Evolutionary conservation across 345 rosid genomes (phyloP).

Genomic region (Carallia brachiata): DNA sequence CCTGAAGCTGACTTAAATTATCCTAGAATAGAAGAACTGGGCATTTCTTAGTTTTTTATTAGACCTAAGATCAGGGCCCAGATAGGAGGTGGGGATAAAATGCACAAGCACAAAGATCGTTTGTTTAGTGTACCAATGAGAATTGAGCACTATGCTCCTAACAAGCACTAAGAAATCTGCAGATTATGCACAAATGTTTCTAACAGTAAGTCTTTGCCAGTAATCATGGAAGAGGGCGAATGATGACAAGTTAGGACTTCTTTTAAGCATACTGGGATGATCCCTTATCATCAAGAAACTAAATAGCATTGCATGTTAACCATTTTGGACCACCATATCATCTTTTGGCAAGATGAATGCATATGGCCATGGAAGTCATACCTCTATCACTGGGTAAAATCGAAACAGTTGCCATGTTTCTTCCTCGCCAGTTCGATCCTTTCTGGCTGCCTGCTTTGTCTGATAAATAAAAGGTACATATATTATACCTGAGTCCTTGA

Average conservation of each 20-base stretch:
- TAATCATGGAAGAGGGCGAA: neutral
- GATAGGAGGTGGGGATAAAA: too few species aligned
- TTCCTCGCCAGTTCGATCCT: conserved; percentile 84
- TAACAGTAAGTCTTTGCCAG: neutral
- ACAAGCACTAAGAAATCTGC: neutral
- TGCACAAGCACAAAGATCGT: too few species aligned
- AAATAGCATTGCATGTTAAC: neutral
- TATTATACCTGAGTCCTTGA: conserved; percentile 3
- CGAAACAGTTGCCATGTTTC: conserved; percentile 88
- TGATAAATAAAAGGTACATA: conserved; percentile 29
- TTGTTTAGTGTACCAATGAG: too few species aligned
- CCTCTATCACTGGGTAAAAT: conserved; percentile 92
- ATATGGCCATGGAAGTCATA: conserved; percentile 16
- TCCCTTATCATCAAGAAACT: neutral
- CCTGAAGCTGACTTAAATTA: too few species aligned
- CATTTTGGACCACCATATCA: conserved; percentile 3
- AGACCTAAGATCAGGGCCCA: too few species aligned
- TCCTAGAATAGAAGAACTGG: too few species aligned
- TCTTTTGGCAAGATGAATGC: neutral
- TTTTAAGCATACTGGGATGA: neutral
- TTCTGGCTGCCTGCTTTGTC: conserved; percentile 79
- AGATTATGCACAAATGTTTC: neutral
- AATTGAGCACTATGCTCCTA: too few species aligned
- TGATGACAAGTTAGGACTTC: neutral
- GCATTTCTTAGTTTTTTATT: too few species aligned